These are phyloP conservation scores for Schizosaccharomyces osmophilus DNA, from an alignment of 805 yeast species.

Conservation along the genomic window DNA sequence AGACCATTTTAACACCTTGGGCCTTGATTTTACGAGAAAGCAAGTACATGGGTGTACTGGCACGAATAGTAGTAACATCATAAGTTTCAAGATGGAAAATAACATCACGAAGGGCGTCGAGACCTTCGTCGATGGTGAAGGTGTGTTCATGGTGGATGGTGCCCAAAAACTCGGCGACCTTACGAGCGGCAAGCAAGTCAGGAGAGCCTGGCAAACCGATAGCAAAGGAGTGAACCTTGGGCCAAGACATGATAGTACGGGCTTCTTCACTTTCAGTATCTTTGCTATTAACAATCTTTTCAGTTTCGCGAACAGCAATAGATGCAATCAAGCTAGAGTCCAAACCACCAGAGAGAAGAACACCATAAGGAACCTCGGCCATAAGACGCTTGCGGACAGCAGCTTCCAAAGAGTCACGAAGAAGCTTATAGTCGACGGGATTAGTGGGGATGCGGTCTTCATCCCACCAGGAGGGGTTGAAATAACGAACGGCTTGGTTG, in stretches of 20 bases:
- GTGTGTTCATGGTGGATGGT: conserved; percentile 95
- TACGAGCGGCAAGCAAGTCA: conserved; percentile 83
- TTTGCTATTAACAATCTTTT: conserved; percentile 31
- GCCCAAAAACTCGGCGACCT: conserved; percentile 89
- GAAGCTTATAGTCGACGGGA: conserved; percentile 43
- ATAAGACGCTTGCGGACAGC: conserved; percentile 96
- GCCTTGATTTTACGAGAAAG: conserved; percentile 93
- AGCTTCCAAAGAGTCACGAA: conserved; percentile 66
- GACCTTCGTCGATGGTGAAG: conserved; percentile 87
- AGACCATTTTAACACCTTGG: conserved; percentile 97
- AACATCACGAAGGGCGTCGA: conserved; percentile 84
- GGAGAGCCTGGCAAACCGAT: conserved; percentile 96
- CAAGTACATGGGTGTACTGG: conserved; percentile 96
- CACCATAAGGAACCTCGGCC: conserved; percentile 99
- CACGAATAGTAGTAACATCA: conserved; percentile 96
- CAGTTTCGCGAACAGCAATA: conserved; percentile 90
- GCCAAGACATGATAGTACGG: conserved; percentile 45
- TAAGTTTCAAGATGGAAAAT: conserved; percentile 89
- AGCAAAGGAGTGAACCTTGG: conserved; percentile 83
- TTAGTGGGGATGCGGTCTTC: conserved; percentile 46
- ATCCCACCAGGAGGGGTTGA: conserved; percentile 88
- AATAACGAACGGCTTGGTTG: conserved; percentile 67
- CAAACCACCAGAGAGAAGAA: conserved; percentile 84
- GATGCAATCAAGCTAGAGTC: conserved; percentile 92
- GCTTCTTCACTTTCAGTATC: conserved; percentile 71